Evolutionary conservation across 495 filamentous ascomycete species (phyloP).

Genomic region (Trichoderma orchidacearum): DNA sequence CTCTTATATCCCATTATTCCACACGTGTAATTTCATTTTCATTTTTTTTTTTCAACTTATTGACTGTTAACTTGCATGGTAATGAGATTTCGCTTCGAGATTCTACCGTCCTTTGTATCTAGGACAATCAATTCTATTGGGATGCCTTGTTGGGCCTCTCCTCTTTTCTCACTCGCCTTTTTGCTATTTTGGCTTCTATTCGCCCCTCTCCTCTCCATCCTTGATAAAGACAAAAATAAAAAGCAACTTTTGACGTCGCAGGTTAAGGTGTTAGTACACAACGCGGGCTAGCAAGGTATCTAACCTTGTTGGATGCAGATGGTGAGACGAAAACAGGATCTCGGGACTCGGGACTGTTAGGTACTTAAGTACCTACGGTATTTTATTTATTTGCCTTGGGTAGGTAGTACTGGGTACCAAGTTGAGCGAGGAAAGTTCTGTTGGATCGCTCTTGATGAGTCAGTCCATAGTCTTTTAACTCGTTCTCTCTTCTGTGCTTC

Average conservation of each 20-base stretch:
- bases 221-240: not conserved
- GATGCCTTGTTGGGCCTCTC: not conserved
- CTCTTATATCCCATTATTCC: slow-evolving; percentile 1
- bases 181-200: not conserved
- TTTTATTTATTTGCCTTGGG: no score
- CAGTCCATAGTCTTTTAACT: no score
- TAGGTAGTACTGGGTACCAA: no score
- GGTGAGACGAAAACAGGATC: no score
- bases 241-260: not conserved
- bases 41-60: not conserved
- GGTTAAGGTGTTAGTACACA: not conserved
- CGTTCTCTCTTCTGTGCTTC: no score
- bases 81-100: not conserved
- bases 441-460: no score
- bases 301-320: no score
- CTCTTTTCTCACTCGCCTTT: not conserved
- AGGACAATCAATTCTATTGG: not conserved
- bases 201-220: not conserved
- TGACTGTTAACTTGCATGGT: slow-evolving; percentile 1
- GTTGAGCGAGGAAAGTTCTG: no score
- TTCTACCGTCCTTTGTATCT: not conserved
- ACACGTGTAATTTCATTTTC: not conserved
- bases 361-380: no score
- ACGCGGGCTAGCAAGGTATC: no score
- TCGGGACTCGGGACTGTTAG: no score